Base-by-base conservation (phyloP, 345 rosid species). In the Syzygium oleosum region DNA sequence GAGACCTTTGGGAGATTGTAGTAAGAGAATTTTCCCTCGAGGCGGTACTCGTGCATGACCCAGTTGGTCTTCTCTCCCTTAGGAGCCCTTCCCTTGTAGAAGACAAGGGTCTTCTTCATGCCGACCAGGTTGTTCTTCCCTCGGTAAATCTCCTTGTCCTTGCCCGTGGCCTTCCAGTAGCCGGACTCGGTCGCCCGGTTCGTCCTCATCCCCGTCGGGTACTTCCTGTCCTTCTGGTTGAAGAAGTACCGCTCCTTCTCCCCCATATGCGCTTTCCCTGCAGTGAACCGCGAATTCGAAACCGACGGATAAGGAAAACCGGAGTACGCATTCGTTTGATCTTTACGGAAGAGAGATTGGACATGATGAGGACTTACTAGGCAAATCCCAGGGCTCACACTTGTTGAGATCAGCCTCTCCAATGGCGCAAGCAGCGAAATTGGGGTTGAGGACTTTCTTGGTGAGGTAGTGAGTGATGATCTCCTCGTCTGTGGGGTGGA, bases 51-150 rank as follows among this genome's bases (percentile, higher is more conserved):
- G 91, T 97, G 99, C 98, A 96, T 95, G 55, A 97, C 98, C 99
- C 99, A 97, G 78, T 94, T 96, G 19, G 95, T 91, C 87, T 97
- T 97, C 91, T 94, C 99, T 55, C 99, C 99, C 92, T 92, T 97
- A 0, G 99, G 99, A 51, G 99, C 99, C 90, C 99, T 92, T 49
- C 99, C 99, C 90, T 14, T 91, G 91, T 97, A 97, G 89, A 97
- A 97, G 38, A 96, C 99, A 86, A 97, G 98, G 11, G 99, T 97
- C 93, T 97, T 97, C 94, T 97, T 97, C 99, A 97, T 96, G 77
- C 99, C 99, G 84, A 97, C 99, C 84, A 95, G 96, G 91, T 93
- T 85, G 31, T 85, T 88, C 89, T 94, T 94, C 14, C 96, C 98
- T 85, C 88, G 91, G 93, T 86, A 92, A 51, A 97, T 96, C 94